A percentile compares a stretch with the other conserved stretches of the same genome.
Evolutionary conservation across 768 basidiomycete genomes (phyloP).

Genomic region (Neoboletus subvelutipes): DNA sequence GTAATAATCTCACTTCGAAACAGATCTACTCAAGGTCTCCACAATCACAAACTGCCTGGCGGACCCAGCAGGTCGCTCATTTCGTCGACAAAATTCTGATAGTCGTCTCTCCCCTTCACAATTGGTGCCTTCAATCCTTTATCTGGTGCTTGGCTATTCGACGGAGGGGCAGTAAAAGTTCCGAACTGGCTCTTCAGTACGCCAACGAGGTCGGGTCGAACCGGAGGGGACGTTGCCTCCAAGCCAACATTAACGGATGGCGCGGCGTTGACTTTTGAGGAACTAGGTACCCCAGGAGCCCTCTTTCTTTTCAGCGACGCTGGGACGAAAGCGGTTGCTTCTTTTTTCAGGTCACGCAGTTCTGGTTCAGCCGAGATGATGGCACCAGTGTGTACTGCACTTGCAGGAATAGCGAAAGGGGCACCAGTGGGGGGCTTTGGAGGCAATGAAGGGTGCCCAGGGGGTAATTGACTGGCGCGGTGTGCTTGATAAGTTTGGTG

Average conservation of each 20-base stretch:
- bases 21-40: background rate
- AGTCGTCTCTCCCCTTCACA: conserved; percentile 60
- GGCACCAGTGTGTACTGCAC: conserved; percentile 46
- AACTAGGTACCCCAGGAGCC: conserved; percentile 32
- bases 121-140: conserved; percentile 23
- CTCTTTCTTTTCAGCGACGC: conserved; percentile 77
- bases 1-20: background rate
- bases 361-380: conserved; percentile 83
- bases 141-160: conserved; percentile 15
- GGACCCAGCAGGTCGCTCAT: conserved; percentile 63
- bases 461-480: conserved; percentile 42
- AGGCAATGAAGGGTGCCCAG: conserved; percentile 45
- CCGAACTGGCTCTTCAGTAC: conserved; percentile 63
- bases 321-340: conserved; percentile 91
- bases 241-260: conserved; percentile 45
- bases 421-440: conserved; percentile 36
- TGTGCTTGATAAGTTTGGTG: conserved; percentile 80
- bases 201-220: conserved; percentile 66
- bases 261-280: conserved; percentile 60
- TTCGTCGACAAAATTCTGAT: conserved; percentile 74
- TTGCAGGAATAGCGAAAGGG: conserved; percentile 43
- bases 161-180: conserved; percentile 28
- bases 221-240: conserved; percentile 31
- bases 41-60: conserved; percentile 12
- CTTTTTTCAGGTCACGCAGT: conserved; percentile 91